Percentiles rank a stretch among this genome's conserved stretches.
phyloP scores from a whole-genome alignment of 257 asterid genomes.

The Solanum dulcamara region DNA sequence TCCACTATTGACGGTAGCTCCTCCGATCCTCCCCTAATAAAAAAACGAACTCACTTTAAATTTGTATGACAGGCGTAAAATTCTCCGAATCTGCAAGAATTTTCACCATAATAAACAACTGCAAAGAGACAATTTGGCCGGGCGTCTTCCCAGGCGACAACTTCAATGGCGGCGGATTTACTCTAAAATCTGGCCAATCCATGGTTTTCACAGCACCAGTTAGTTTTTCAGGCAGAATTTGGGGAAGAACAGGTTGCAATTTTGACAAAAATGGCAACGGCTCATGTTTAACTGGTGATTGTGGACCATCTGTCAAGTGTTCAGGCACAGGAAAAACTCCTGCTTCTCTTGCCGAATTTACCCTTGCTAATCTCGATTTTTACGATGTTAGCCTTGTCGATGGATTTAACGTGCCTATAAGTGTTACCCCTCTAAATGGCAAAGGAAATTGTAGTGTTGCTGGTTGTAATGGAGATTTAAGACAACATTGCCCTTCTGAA shows the following conservation, averaged over 20 bases:
- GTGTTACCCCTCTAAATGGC: constrained; percentile 62
- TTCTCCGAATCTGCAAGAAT: constrained; percentile 41
- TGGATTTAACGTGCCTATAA: constrained; percentile 72
- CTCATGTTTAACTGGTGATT: constrained; percentile 60
- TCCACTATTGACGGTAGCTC: no score
- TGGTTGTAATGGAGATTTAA: constrained; percentile 63
- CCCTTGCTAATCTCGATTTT: constrained; percentile 48
- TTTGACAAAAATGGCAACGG: constrained; percentile 70
- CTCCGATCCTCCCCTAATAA: not conserved
- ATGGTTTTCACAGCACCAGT: constrained; percentile 56
- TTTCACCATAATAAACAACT: constrained; percentile 68
- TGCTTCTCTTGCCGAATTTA: constrained; percentile 79
- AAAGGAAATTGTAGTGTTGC: constrained; percentile 68
- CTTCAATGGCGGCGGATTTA: constrained; percentile 79
- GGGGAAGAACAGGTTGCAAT: constrained; percentile 89
- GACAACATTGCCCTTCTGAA: constrained; percentile 57
- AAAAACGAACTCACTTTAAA: not conserved
- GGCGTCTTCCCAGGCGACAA: constrained; percentile 59
- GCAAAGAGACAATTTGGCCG: constrained; percentile 88
- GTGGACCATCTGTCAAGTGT: constrained; percentile 62
- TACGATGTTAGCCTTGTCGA: constrained; percentile 93
- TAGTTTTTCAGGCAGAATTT: constrained; percentile 72
- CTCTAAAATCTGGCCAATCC: constrained; percentile 46
- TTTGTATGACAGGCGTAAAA: constrained; percentile 20
- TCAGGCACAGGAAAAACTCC: constrained; percentile 61